Evolutionary conservation across 257 asterid genomes (phyloP), one percentile per base, ranked within the genome.

Genomic region (Voacanga thouarsii): DNA sequence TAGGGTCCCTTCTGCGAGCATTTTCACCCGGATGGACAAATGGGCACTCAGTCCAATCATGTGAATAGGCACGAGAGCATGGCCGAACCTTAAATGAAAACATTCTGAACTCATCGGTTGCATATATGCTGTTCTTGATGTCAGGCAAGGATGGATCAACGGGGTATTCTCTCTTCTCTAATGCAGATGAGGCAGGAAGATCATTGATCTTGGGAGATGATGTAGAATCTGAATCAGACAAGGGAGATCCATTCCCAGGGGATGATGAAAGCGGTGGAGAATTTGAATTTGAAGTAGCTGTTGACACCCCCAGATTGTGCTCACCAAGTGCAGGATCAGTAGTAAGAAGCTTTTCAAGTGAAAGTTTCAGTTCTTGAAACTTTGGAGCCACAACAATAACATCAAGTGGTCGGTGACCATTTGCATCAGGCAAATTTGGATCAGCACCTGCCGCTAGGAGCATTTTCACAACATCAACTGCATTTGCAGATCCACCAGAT

Each of bases 11-110:
- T 75, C 98, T 79, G 47, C 97, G 86, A 39, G 97, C 98, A 78
- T 92, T 94, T 84, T 94, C 97, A 9, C 97, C 97, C 0, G 97
- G 96, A 84, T 94, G 98, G 56, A 90, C 97, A 76, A 94, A 94
- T 0, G 98, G 98, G 85, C 98, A 94, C 77, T 94, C 98, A 0
- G 98, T 94, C 98, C 98, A 94, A 78, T 92, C 98, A 47, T 94
- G 98, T 6, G 97, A 91, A 84, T 92, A 92, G 76, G 98, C 97
- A 37, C 97, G 91, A 3, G 97, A 90, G 83, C 97, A 94, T 0
- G 96, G 97, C 0, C 96, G 92, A 73, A 94, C 83, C 91, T 94
- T 94, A 45, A 94, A 94, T 0, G 94, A 89, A 55, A 82, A 94
- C 98, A 94, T 94, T 61, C 97, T 80, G 69, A 94, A 94, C 78